Conservation (phyloP, 345 rosid genomes). For the Gossypium rotundifolium region DNA sequence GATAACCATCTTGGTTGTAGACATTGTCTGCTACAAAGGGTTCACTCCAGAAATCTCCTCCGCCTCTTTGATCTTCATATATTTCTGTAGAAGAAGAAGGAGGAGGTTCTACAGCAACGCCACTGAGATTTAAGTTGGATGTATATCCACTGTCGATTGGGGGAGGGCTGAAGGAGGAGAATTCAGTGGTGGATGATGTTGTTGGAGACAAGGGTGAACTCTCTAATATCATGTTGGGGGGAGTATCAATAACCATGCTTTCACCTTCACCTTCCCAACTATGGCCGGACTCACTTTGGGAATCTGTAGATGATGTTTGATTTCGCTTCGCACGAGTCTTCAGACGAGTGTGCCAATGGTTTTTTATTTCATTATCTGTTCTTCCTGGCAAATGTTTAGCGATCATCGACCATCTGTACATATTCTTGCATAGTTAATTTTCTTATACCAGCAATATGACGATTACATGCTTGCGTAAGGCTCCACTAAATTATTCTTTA, state of each 20-base stretch:
- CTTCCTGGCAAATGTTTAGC: conserved; percentile 29
- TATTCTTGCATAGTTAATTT: neutral
- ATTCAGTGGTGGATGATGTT: conserved; percentile 1
- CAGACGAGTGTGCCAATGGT: conserved; percentile 29
- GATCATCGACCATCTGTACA: conserved; percentile 33
- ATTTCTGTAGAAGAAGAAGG: neutral
- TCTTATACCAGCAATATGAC: neutral
- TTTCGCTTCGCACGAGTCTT: conserved; percentile 15
- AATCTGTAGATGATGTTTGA: neutral
- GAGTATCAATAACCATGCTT: neutral
- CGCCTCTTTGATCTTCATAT: conserved; percentile 4
- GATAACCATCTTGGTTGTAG: neutral
- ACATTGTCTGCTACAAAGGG: conserved; percentile 26
- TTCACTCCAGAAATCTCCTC: conserved; percentile 32
- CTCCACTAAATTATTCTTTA: neutral
- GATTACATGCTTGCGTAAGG: neutral
- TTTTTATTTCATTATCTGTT: conserved; percentile 37
- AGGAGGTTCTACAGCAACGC: neutral
- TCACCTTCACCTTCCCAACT: neutral
- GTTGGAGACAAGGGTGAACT: conserved; percentile 18
- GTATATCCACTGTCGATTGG: neutral
- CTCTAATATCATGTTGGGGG: conserved; percentile 11
- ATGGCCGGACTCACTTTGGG: neutral
- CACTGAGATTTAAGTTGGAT: neutral
- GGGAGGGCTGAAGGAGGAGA: neutral